Conservation (phyloP, 495 filamentous ascomycete genomes). For the Lasiosphaeris hirsuta region DNA sequence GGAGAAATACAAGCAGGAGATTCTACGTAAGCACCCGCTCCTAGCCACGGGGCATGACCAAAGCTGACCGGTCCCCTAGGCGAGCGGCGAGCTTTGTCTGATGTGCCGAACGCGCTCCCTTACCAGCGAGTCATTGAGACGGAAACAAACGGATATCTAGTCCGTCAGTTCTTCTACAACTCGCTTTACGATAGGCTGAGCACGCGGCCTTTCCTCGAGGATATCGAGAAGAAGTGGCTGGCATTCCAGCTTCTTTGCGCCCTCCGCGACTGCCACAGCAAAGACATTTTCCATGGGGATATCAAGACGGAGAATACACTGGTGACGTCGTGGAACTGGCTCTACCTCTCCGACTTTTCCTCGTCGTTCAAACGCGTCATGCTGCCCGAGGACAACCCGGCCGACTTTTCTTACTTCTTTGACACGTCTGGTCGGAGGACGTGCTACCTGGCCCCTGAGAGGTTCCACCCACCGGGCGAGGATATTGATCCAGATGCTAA, state of each 20-base stretch:
- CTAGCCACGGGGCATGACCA: neutral
- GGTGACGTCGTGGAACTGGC: slow-evolving; percentile 99
- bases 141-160: slow-evolving; percentile 82
- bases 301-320: slow-evolving; percentile 97
- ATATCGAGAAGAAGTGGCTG: slow-evolving; percentile 98
- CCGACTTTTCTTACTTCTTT: slow-evolving; percentile 96
- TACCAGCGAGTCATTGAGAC: slow-evolving; percentile 92
- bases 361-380: slow-evolving; percentile 93
- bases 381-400: slow-evolving; percentile 94
- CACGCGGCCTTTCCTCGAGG: slow-evolving; percentile 93
- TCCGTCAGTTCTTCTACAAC: slow-evolving; percentile 95
- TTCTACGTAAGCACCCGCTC: slow-evolving; percentile 58
- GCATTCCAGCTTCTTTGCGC: slow-evolving; percentile 94
- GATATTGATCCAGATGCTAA: slow-evolving; percentile 57
- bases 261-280: slow-evolving; percentile 83
- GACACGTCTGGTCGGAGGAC: slow-evolving; percentile 87
- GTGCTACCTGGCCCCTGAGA: slow-evolving; percentile 95
- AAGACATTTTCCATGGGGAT: slow-evolving; percentile 93
- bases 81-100: slow-evolving; percentile 72
- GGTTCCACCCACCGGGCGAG: slow-evolving; percentile 72
- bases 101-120: slow-evolving; percentile 85
- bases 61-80: slow-evolving; percentile 46
- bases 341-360: slow-evolving; percentile 95
- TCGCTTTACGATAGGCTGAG: slow-evolving; percentile 96
- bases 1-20: slow-evolving; percentile 68